These are phyloP conservation scores for Cubamyces sp. DNA, from an alignment of 768 basidiomycete species.

Conservation along the genomic window DNA sequence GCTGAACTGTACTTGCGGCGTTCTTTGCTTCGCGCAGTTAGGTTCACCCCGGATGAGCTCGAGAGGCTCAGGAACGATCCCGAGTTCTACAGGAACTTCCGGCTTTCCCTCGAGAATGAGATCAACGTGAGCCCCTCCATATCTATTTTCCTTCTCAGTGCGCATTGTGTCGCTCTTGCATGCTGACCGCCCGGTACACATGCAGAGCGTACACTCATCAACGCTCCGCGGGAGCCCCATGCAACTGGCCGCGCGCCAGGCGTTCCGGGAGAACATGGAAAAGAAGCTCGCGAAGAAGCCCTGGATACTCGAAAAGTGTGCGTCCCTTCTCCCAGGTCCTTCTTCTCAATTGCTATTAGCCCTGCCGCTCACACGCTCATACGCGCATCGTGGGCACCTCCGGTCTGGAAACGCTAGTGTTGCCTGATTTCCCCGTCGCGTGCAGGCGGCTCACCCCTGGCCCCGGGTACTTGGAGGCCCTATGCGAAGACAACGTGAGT, in stretches of 20 bases:
- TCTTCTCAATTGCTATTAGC: not conserved
- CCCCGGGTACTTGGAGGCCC: slow-evolving; percentile 67
- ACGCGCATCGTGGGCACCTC: not conserved
- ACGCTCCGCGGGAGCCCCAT: slow-evolving; percentile 46
- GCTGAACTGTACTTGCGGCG: no score
- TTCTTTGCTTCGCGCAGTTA: not conserved
- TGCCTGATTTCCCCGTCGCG: slow-evolving; percentile 59
- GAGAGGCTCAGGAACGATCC: slow-evolving; percentile 50
- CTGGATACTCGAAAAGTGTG: slow-evolving; percentile 61
- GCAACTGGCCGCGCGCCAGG: slow-evolving; percentile 40
- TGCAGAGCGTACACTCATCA: slow-evolving; percentile 42
- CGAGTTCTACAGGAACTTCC: slow-evolving; percentile 50
- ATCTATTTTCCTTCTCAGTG: not conserved
- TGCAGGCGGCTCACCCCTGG: slow-evolving; percentile 72
- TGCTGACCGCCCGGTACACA: slow-evolving; percentile 24
- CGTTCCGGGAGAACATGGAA: slow-evolving; percentile 51
- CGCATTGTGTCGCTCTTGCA: not conserved
- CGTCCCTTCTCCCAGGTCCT: slow-evolving; percentile 18
- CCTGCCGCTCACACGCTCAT: slow-evolving; percentile 3
- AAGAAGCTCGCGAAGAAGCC: slow-evolving; percentile 57
- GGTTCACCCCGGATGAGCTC: slow-evolving; percentile 49
- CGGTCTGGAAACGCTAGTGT: slow-evolving; percentile 41
- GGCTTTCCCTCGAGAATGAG: slow-evolving; percentile 50
- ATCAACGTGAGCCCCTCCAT: slow-evolving; percentile 46
- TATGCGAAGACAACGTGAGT: slow-evolving; percentile 62